These are phyloP conservation scores for Annulohypoxylon maeteangense DNA, from an alignment of 495 filamentous ascomycete genomes.

Conservation along the genomic window DNA sequence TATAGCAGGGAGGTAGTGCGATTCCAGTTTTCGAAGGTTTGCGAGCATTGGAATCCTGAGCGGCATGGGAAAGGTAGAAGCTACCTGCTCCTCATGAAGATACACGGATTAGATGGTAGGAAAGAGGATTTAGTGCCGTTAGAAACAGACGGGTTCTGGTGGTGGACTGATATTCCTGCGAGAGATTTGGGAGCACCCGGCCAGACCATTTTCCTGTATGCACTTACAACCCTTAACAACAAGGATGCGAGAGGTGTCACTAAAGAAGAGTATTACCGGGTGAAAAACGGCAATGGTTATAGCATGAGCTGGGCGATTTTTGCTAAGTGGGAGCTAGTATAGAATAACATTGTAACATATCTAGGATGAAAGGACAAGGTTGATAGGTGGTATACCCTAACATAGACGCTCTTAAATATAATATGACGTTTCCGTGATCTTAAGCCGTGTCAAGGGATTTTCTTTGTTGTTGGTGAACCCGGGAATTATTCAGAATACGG, in stretches of 20 bases:
- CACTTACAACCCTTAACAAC: conserved; percentile 71
- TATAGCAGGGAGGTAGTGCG: conserved; percentile 61
- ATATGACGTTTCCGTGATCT: not conserved
- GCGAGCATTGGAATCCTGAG: conserved; percentile 80
- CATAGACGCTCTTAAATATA: not conserved
- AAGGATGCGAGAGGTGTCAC: conserved; percentile 75
- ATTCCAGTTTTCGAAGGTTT: conserved; percentile 80
- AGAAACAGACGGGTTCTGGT: conserved; percentile 72
- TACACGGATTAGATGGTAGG: conserved; percentile 72
- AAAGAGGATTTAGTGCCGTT: conserved; percentile 73
- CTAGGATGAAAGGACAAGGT: not conserved
- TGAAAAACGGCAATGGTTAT: conserved; percentile 65
- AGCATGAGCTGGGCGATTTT: conserved; percentile 70
- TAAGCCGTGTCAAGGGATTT: not conserved
- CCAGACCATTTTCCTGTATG: conserved; percentile 69
- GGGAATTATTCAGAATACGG: too few relatives aligned
- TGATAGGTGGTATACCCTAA: conserved; percentile 13
- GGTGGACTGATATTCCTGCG: conserved; percentile 77
- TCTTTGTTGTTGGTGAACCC: not conserved
- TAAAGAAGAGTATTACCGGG: conserved; percentile 69
- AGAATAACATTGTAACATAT: conserved; percentile 1
- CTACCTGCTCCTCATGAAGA: conserved; percentile 72
- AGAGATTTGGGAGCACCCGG: conserved; percentile 74
- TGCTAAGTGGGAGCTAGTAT: conserved; percentile 72
- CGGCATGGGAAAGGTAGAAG: conserved; percentile 70